Evolutionary conservation across 495 filamentous ascomycete genomes (phyloP).

Genomic region (Aspergillus sclerotiicarbonarius): DNA sequence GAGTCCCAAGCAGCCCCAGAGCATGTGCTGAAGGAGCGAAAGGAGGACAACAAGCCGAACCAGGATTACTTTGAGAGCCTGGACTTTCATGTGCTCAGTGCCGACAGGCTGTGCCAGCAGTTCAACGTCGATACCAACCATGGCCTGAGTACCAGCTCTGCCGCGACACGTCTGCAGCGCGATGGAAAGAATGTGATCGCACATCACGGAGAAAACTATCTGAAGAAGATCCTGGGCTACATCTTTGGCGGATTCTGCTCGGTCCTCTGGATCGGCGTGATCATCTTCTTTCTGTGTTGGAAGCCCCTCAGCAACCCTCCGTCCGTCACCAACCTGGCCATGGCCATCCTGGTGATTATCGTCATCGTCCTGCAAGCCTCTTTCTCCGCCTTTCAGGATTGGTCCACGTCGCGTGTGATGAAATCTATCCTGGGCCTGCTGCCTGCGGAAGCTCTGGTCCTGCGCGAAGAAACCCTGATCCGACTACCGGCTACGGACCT

Average conservation of each 20-base stretch:
- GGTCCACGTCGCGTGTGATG: constrained; percentile 63
- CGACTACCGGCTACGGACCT: constrained; percentile 55
- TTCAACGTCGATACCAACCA: constrained; percentile 32
- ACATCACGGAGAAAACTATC: constrained; percentile 53
- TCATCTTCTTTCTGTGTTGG: constrained; percentile 72
- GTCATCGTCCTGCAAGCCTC: constrained; percentile 69
- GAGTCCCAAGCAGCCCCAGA: constrained; percentile 37
- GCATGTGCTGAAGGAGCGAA: constrained; percentile 12
- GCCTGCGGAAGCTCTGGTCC: constrained; percentile 59
- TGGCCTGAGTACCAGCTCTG: constrained; percentile 30
- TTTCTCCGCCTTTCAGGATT: constrained; percentile 70
- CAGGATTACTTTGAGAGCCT: constrained; percentile 43
- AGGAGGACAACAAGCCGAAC: constrained; percentile 29
- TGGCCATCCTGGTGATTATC: constrained; percentile 63
- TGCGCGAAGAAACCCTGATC: constrained; percentile 55
- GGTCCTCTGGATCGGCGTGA: constrained; percentile 61
- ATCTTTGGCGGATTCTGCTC: constrained; percentile 76
- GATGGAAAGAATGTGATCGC: constrained; percentile 63
- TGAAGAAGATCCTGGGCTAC: constrained; percentile 60
- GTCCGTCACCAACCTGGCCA: constrained; percentile 61
- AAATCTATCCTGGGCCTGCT: constrained; percentile 65
- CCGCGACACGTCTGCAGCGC: constrained; percentile 45
- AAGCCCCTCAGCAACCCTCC: constrained; percentile 71
- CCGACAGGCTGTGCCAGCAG: constrained; percentile 30
- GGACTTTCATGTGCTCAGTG: constrained; percentile 35